Percentiles rank a stretch among this genome's conserved stretches.
Conservation (phyloP, 768 basidiomycete genomes). For the Boletus insuetus region DNA sequence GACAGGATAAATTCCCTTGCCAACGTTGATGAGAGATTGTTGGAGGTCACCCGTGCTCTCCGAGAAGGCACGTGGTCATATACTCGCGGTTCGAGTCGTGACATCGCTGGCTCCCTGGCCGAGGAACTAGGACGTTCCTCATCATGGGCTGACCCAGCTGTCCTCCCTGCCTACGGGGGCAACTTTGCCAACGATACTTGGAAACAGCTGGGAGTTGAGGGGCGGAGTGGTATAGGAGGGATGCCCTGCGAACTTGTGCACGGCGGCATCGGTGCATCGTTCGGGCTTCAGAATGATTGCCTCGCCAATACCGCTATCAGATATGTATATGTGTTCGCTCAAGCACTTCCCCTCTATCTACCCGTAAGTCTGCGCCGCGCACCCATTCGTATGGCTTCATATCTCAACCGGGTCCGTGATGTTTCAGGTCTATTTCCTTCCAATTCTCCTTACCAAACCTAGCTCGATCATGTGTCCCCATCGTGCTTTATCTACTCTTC, state of each 20-base stretch:
- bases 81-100: slow-evolving; percentile 38
- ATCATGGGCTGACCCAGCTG: slow-evolving; percentile 59
- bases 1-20: slow-evolving; percentile 66
- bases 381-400: background rate
- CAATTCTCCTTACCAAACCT: slow-evolving; percentile 60
- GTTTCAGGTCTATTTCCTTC: slow-evolving; percentile 65
- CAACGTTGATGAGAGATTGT: slow-evolving; percentile 58
- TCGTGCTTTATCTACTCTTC: slow-evolving; percentile 38
- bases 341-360: slow-evolving; percentile 65
- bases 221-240: slow-evolving; percentile 58
- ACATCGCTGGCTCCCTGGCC: slow-evolving; percentile 47
- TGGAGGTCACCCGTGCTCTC: slow-evolving; percentile 51
- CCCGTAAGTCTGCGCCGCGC: slow-evolving; percentile 50
- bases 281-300: slow-evolving; percentile 56
- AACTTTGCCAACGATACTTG: slow-evolving; percentile 48
- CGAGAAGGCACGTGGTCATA: slow-evolving; percentile 64
- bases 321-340: slow-evolving; percentile 52
- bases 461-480: slow-evolving; percentile 45
- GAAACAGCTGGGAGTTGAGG: slow-evolving; percentile 52
- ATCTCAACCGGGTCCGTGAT: background rate
- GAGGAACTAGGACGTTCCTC: slow-evolving; percentile 55
- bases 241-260: slow-evolving; percentile 78
- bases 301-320: slow-evolving; percentile 55
- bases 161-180: slow-evolving; percentile 65
- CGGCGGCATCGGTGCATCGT: slow-evolving; percentile 44